A percentile compares a stretch with the other conserved stretches of the same genome.
phyloP scores from a whole-genome alignment of 345 rosid species.

The Diplotaxis tenuifolia region DNA sequence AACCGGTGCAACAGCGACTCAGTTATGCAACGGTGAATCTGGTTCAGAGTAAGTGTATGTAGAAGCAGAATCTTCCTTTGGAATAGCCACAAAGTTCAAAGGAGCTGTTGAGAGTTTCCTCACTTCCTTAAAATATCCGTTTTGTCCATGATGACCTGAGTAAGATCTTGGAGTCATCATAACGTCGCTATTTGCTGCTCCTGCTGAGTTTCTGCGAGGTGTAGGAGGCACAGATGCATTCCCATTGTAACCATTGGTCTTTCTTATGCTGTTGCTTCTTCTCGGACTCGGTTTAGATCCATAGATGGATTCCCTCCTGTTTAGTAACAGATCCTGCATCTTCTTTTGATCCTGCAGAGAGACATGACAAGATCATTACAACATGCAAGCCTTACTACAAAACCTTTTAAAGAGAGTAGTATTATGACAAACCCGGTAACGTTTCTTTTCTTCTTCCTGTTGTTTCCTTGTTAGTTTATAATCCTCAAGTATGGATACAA shows the following conservation, averaged over 20 bases:
- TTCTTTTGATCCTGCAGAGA: slow-evolving; percentile 84
- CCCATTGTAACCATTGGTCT: slow-evolving; percentile 55
- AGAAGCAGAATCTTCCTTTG: slow-evolving; percentile 72
- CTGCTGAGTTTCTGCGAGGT: slow-evolving; percentile 75
- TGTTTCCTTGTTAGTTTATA: slow-evolving; percentile 78
- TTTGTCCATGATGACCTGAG: slow-evolving; percentile 69
- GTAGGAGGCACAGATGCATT: slow-evolving; percentile 81
- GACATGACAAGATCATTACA: neutral
- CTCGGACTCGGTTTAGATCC: slow-evolving; percentile 96
- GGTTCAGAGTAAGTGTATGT: slow-evolving; percentile 81
- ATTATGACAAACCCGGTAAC: slow-evolving; percentile 77
- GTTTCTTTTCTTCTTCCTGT: slow-evolving; percentile 84
- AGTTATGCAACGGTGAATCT: slow-evolving; percentile 59
- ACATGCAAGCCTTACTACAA: neutral
- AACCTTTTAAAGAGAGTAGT: neutral
- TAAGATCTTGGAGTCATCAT: slow-evolving; percentile 79
- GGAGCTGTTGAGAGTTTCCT: slow-evolving; percentile 41
- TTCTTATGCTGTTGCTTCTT: slow-evolving; percentile 74
- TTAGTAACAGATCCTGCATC: slow-evolving; percentile 76
- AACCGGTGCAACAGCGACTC: neutral
- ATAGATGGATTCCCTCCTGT: slow-evolving; percentile 78
- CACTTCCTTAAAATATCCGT: slow-evolving; percentile 67
- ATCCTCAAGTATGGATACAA: slow-evolving; percentile 82
- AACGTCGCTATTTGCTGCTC: slow-evolving; percentile 16
- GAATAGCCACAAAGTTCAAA: slow-evolving; percentile 71